Evolutionary conservation across 768 basidiomycete species (phyloP).

Genomic region (Serendipita indica): DNA sequence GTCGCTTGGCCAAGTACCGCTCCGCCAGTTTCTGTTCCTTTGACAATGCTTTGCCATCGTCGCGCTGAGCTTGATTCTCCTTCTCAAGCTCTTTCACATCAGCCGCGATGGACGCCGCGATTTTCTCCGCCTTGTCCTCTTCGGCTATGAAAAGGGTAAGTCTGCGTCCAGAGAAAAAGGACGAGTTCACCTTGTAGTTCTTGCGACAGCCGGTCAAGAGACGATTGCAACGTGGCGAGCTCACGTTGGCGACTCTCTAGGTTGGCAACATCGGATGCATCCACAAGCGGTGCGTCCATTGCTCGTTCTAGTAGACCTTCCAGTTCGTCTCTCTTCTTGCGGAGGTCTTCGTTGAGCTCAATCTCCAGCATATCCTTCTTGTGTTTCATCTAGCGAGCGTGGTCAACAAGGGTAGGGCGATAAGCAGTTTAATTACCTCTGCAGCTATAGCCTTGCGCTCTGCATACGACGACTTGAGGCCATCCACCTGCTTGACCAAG

Average conservation of each 20-base stretch:
- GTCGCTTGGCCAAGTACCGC: slow-evolving; percentile 81
- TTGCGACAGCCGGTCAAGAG: slow-evolving; percentile 49
- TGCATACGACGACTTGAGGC: slow-evolving; percentile 50
- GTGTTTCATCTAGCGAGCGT: slow-evolving; percentile 42
- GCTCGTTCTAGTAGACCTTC: slow-evolving; percentile 58
- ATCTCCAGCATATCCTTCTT: slow-evolving; percentile 76
- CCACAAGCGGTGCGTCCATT: slow-evolving; percentile 30
- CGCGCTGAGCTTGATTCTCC: slow-evolving; percentile 66
- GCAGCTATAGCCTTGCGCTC: slow-evolving; percentile 22
- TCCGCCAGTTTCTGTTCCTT: slow-evolving; percentile 92
- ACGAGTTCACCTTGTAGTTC: slow-evolving; percentile 40
- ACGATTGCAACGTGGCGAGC: slow-evolving; percentile 45
- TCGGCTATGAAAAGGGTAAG: not conserved
- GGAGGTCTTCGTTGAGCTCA: slow-evolving; percentile 80
- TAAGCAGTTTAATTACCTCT: not conserved
- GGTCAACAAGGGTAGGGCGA: slow-evolving; percentile 3
- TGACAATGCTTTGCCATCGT: slow-evolving; percentile 77
- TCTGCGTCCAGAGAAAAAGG: not conserved
- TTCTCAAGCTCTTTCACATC: slow-evolving; percentile 44
- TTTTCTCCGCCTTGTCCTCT: not conserved
- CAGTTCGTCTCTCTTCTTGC: slow-evolving; percentile 66
- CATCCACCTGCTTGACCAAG: slow-evolving; percentile 64
- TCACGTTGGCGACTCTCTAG: slow-evolving; percentile 57
- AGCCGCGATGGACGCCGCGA: not conserved
- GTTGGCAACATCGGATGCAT: slow-evolving; percentile 28